Conservation (phyloP, 2,329 filamentous ascomycete species). For the Phaeoacremonium minimum region DNA sequence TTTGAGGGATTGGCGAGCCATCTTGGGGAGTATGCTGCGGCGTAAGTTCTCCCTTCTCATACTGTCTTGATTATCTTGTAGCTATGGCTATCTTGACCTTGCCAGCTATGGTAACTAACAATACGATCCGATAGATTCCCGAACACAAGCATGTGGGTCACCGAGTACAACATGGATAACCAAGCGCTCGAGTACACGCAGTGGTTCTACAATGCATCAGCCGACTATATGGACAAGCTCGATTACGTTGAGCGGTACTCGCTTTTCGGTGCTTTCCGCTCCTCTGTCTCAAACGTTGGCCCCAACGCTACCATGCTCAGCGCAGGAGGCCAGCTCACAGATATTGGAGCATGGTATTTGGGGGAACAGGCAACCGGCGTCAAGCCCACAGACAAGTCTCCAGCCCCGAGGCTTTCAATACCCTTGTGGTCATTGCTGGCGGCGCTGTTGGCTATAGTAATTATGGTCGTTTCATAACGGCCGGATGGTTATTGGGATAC, state of each 20-base stretch:
- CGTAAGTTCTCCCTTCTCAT: constrained; percentile 20
- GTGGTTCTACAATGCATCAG: constrained; percentile 62
- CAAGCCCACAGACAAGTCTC: no score
- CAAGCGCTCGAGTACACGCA: constrained; percentile 54
- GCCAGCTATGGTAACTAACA: neutral
- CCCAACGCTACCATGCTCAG: constrained; percentile 69
- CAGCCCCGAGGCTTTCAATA: no score
- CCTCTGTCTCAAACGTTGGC: constrained; percentile 67
- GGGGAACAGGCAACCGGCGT: constrained; percentile 46
- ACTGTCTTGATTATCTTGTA: neutral
- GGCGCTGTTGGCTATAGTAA: no score
- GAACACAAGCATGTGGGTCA: constrained; percentile 66
- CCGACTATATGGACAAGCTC: constrained; percentile 63
- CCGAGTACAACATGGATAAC: constrained; percentile 66
- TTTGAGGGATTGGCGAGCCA: constrained; percentile 66
- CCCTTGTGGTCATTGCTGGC: no score
- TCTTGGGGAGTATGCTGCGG: constrained; percentile 53
- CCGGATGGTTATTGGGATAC: no score
- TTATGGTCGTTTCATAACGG: no score
- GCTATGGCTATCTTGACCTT: neutral
- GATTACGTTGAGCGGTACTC: constrained; percentile 63
- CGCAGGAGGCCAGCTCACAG: constrained; percentile 62
- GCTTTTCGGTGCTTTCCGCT: constrained; percentile 73
- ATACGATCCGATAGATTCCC: no score
- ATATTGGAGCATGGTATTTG: constrained; percentile 77